These are phyloP conservation scores for Coemansia sp. DNA, from an alignment of 192 early-diverging fungal species.

Conservation along the genomic window DNA sequence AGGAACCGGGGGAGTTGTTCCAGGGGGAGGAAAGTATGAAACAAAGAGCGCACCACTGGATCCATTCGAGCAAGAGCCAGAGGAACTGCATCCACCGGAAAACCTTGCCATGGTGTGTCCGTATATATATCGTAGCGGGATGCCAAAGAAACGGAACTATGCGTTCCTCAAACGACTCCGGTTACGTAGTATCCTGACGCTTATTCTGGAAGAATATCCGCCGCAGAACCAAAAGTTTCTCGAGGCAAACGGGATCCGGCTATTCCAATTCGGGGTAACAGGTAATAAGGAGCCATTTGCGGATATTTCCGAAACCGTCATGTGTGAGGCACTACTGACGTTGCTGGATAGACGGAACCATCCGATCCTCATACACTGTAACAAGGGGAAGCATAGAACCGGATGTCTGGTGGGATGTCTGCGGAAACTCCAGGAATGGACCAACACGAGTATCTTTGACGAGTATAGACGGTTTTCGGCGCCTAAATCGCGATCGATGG, in stretches of 20 bases:
- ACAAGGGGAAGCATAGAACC: slow-evolving; percentile 98
- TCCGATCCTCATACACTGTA: slow-evolving; percentile 92
- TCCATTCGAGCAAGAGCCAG: slow-evolving; percentile 23
- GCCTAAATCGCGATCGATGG: slow-evolving; percentile 80
- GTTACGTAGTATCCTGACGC: slow-evolving; percentile 88
- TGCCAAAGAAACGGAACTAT: slow-evolving; percentile 91
- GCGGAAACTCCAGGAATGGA: slow-evolving; percentile 93
- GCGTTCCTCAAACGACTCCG: slow-evolving; percentile 85
- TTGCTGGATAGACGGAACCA: slow-evolving; percentile 68
- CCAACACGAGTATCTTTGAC: slow-evolving; percentile 94
- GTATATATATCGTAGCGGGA: slow-evolving; percentile 91
- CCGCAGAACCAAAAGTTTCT: slow-evolving; percentile 85
- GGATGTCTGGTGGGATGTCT: slow-evolving; percentile 95
- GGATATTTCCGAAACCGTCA: slow-evolving; percentile 52
- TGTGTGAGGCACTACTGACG: slow-evolving; percentile 27
- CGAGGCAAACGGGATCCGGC: slow-evolving; percentile 70
- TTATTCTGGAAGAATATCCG: slow-evolving; percentile 91
- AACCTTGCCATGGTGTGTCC: slow-evolving; percentile 97
- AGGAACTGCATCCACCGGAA: slow-evolving; percentile 78
- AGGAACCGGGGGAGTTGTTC: neutral
- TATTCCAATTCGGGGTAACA: slow-evolving; percentile 86
- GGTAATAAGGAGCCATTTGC: slow-evolving; percentile 83
- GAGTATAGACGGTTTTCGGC: slow-evolving; percentile 93
- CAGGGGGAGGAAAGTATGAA: no score
- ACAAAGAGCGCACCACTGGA: neutral